Conservation (phyloP, 2,329 filamentous ascomycete species). For the Tolypocladium inflatum region DNA sequence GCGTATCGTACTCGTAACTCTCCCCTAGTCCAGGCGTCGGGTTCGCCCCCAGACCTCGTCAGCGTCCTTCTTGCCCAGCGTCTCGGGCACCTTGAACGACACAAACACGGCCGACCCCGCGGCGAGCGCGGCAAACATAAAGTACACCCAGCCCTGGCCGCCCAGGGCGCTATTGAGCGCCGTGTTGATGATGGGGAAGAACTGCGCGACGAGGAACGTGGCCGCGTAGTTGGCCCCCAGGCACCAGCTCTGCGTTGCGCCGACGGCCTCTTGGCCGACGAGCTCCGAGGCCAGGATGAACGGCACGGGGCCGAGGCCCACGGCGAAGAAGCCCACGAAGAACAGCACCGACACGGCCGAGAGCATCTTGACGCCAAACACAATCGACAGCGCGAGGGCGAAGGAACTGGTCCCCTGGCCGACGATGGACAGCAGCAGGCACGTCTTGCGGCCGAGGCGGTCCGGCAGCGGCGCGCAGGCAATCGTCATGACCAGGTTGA, state of each 20-base stretch:
- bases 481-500: slow-evolving; percentile 79
- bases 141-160: slow-evolving; percentile 76
- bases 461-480: slow-evolving; percentile 79
- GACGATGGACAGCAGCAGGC: slow-evolving; percentile 69
- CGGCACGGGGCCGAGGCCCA: slow-evolving; percentile 86
- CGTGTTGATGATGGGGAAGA: slow-evolving; percentile 82
- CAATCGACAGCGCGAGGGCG: slow-evolving; percentile 71
- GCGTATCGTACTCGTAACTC: not conserved
- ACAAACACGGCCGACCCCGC: slow-evolving; percentile 63
- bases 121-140: slow-evolving; percentile 76
- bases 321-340: slow-evolving; percentile 84
- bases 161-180: slow-evolving; percentile 54
- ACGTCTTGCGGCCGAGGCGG: slow-evolving; percentile 76
- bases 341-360: slow-evolving; percentile 73
- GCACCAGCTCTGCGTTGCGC: slow-evolving; percentile 82
- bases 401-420: slow-evolving; percentile 78
- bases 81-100: slow-evolving; percentile 69
- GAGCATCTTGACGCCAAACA: slow-evolving; percentile 59
- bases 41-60: slow-evolving; percentile 86
- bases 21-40: slow-evolving; percentile 37
- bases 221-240: slow-evolving; percentile 81
- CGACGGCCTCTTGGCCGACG: slow-evolving; percentile 82
- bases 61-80: slow-evolving; percentile 69
- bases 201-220: slow-evolving; percentile 87
- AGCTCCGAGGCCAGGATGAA: slow-evolving; percentile 91